Evolutionary conservation across 2,329 filamentous ascomycete species (phyloP), one percentile per base, ranked within the genome.

Genomic region (Fusarium odoratissimum): DNA sequence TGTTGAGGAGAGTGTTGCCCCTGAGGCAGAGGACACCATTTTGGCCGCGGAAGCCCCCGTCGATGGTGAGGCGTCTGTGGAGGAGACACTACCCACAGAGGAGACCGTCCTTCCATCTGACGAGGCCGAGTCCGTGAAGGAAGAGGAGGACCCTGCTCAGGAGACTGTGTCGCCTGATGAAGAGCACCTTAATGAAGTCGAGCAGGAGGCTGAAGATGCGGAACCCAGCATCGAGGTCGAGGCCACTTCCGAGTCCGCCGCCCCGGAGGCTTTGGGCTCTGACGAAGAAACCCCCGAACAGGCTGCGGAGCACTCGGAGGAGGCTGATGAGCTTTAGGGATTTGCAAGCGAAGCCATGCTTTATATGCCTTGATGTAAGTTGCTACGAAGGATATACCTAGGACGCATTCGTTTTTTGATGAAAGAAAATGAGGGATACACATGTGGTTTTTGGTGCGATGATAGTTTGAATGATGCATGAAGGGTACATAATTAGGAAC

Each of bases 371-470:
- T 73, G 63, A 76, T 76, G 74, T 71, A 72, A 78, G 71, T 71
- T 71, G 75, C 46, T 60, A 76, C 64, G 74, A 75, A 71, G 74
- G 71, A 76, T 77, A 76, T 76, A 78, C 71, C 76, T 76, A 66
- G 67, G 67, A 75, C 58, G 65, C 64, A 61, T 62, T 73, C 69
- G 48, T 68, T 67, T 71, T 75, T 74, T 76, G 44, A 77, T 70
- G 73, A 73, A 71, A 67, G 73, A 73, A 71, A 67, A 68, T 58
- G 51, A 56, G 52, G 64, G 52, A 63, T 60, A 58, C 66, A 60
- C 62, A 45, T 71, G 41, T 71, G 37, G 56, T 71, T 70, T 23
- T 57, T 51, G 48, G 44, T 69, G 67, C 60, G 64, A 63, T 64
- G 65, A 65, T 75, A 63, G 65, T 73, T 67, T 71, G 58, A 73